Evolutionary conservation across 495 filamentous ascomycete genomes (phyloP).

Genomic region (Talaromyces borbonicus): DNA sequence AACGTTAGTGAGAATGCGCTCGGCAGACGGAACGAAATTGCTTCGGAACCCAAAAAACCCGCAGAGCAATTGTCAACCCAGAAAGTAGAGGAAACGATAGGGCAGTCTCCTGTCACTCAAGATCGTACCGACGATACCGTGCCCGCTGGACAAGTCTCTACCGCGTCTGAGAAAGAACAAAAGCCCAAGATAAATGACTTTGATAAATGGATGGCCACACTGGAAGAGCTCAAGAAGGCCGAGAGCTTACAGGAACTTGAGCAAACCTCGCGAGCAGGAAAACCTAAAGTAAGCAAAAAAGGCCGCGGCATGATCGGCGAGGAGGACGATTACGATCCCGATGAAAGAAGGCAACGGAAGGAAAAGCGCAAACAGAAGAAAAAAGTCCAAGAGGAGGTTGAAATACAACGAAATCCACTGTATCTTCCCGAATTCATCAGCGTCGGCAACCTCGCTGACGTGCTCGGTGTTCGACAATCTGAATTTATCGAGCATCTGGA

Average conservation of each 20-base stretch:
- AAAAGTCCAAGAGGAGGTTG: constrained; percentile 31
- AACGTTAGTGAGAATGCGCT: neutral
- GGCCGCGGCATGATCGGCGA: constrained; percentile 8
- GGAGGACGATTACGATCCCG: constrained; percentile 28
- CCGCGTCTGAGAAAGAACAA: neutral
- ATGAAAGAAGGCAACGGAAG: constrained; percentile 20
- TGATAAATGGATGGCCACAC: neutral
- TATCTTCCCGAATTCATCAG: constrained; percentile 86
- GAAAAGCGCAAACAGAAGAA: constrained; percentile 36
- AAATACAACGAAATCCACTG: constrained; percentile 48
- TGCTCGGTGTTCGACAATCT: constrained; percentile 60
- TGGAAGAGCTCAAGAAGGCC: constrained; percentile 1
- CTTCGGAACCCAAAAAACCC: too few species aligned
- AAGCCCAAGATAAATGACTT: neutral
- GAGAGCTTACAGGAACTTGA: neutral
- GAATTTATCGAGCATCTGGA: constrained; percentile 67
- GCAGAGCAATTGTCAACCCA: too few species aligned
- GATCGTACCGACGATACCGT: too few species aligned
- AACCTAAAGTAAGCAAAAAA: neutral
- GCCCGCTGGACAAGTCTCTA: too few species aligned
- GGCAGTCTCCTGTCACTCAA: too few species aligned
- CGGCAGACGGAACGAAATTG: neutral
- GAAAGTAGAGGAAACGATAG: too few species aligned
- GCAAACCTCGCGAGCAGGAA: neutral
- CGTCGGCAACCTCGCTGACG: constrained; percentile 71